Evolutionary conservation across 345 rosid species (phyloP), one percentile per base, ranked within the genome.

Genomic region (Salix brachista): DNA sequence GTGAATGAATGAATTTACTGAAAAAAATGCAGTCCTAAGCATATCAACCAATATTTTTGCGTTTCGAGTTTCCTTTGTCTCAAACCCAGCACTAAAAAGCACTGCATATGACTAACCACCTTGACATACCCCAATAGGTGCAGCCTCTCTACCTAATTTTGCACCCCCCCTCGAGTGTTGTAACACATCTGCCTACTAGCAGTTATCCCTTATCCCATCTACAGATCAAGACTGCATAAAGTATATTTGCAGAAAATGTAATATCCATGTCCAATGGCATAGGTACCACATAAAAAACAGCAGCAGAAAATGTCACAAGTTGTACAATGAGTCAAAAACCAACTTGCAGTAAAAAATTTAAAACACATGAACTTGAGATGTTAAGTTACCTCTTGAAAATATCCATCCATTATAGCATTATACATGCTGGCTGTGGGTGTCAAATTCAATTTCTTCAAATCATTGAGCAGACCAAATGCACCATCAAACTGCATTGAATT

Each of bases 381-480:
- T 17, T 56, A 28, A 69, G 61, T 78, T 73, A 96, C 98, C 94
- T 93, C 89, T 70, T 94, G 89, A 80, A 88, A 96, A 75, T 86
- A 90, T 78, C 95, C 98, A 69, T 76, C 87, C 89, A 96, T 82
- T 80, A 96, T 89, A 80, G 85, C 77, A 58, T 96, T 96, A 83
- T 86, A 96, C 90, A 96, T 90, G 87, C 72, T 69, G 78, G 89
- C 67, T 30, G 88, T 87, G 32, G 92, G 96, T 42, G 48, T 70
- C 87, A 93, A 41, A 72, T 85, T 86, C 77, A 85, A 79, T 71
- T 90, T 86, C 90, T 85, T 86, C 84, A 90, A 48, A 80, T 85
- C 89, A 70, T 75, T 76, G 41, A 96, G 92, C 90, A 93, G 83
- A 46, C 68, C 80, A 85, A 89, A 89, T 70, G 99, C 98, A 85